Evolutionary conservation across 2,329 filamentous ascomycete genomes (phyloP).

Genomic region (Diaporthe longicolla): DNA sequence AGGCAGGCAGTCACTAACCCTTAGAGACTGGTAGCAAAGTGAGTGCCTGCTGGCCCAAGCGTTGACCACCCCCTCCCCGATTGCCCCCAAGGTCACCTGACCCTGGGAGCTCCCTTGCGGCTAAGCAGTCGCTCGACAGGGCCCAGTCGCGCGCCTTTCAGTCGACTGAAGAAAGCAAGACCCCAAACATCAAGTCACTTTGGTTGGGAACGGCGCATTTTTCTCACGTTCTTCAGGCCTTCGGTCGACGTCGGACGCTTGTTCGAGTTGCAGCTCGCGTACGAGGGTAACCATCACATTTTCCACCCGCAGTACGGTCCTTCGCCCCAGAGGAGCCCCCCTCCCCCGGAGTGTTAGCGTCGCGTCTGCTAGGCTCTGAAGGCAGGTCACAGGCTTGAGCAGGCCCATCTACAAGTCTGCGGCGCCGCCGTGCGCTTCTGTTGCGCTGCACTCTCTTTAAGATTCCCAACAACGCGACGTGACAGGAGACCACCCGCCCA

Average conservation of each 20-base stretch:
- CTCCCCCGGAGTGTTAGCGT: background rate
- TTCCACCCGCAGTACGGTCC: background rate
- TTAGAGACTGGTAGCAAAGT: background rate
- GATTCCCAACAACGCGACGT: slow-evolving; percentile 15
- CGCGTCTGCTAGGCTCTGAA: slow-evolving; percentile 2
- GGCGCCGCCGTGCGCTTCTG: background rate
- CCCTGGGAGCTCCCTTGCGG: slow-evolving; percentile 25
- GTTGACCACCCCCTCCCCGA: background rate
- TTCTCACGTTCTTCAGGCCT: background rate
- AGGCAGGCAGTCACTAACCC: background rate
- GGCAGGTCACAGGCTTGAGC: background rate
- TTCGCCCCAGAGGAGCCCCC: background rate
- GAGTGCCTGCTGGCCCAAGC: slow-evolving; percentile 13
- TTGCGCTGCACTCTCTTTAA: background rate
- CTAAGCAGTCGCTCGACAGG: slow-evolving; percentile 1
- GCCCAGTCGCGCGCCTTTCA: background rate
- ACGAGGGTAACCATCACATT: background rate
- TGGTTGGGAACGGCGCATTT: background rate
- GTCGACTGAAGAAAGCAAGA: background rate
- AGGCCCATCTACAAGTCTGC: slow-evolving; percentile 12
- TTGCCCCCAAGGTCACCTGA: slow-evolving; percentile 34
- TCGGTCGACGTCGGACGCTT: background rate
- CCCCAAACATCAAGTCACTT: slow-evolving; percentile 8
- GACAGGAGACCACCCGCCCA: background rate
- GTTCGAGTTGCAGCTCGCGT: slow-evolving; percentile 1